Conservation (phyloP, 176 grass and related monocot genomes). For the Aegilops umbellulata region DNA sequence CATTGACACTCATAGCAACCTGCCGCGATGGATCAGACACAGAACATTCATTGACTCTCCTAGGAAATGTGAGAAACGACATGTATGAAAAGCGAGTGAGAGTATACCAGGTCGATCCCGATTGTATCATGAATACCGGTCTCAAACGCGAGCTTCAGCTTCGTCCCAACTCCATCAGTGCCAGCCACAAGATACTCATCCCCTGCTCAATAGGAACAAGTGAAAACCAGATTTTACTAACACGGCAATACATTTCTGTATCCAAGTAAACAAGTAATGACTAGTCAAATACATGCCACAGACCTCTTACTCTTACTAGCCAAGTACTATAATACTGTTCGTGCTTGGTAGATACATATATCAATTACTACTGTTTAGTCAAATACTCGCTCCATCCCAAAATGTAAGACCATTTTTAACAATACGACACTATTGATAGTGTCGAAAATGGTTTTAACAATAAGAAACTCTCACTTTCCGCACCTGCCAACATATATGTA, state of each 20-base stretch:
- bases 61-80: not conserved
- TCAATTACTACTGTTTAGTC: not conserved
- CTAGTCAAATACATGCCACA: not conserved
- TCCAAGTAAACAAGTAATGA: not conserved
- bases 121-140: conserved; percentile 96
- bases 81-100: not conserved
- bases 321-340: not conserved
- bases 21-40: conserved; percentile 10
- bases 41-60: not conserved
- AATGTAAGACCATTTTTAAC: no score
- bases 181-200: conserved; percentile 81
- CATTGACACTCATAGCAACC: conserved; percentile 99
- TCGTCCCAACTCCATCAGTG: conserved; percentile 89
- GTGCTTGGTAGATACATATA: not conserved
- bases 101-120: conserved; percentile 82
- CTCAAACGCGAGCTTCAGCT: conserved; percentile 96
- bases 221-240: not conserved
- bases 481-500: not conserved
- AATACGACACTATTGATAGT: no score
- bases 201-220: conserved; percentile 34
- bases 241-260: not conserved
- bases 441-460: no score
- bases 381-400: no score
- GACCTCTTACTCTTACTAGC: not conserved
- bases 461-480: not conserved